phyloP scores from a whole-genome alignment of 345 rosid genomes.

The Populus euphratica region DNA sequence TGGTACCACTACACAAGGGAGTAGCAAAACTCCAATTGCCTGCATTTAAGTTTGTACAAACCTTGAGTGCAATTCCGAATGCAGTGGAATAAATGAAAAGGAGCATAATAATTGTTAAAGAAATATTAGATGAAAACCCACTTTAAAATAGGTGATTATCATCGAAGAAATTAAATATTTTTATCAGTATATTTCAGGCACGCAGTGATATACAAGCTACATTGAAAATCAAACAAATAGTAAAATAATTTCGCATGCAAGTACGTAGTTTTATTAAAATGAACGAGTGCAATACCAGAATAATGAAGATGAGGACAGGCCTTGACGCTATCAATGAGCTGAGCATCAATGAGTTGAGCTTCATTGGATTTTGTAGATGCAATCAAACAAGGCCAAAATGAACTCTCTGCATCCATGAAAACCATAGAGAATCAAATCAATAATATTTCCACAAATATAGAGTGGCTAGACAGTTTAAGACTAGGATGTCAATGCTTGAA shows the following conservation, averaged over 20 bases:
- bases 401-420: not conserved
- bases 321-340: slow-evolving; percentile 17
- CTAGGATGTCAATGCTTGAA: slow-evolving; percentile 75
- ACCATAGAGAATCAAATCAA: not conserved
- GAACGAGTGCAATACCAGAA: slow-evolving; percentile 12
- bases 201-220: not conserved
- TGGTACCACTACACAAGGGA: slow-evolving; percentile 30
- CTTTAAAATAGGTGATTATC: too few relatives aligned
- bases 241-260: not conserved
- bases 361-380: slow-evolving; percentile 20
- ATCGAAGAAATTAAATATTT: too few relatives aligned
- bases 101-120: not conserved
- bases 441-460: too few relatives aligned
- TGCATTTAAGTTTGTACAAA: slow-evolving; percentile 8
- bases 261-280: too few relatives aligned
- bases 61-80: not conserved
- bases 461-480: slow-evolving; percentile 69
- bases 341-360: slow-evolving; percentile 20
- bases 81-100: not conserved
- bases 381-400: not conserved
- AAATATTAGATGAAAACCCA: too few relatives aligned
- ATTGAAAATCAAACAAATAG: not conserved
- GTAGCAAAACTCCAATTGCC: slow-evolving; percentile 33
- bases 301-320: slow-evolving; percentile 22
- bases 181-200: too few relatives aligned